Evolutionary conservation across 768 basidiomycete genomes (phyloP), one percentile per base, ranked within the genome.

Genomic region (Cantharellus cinnabarinus): DNA sequence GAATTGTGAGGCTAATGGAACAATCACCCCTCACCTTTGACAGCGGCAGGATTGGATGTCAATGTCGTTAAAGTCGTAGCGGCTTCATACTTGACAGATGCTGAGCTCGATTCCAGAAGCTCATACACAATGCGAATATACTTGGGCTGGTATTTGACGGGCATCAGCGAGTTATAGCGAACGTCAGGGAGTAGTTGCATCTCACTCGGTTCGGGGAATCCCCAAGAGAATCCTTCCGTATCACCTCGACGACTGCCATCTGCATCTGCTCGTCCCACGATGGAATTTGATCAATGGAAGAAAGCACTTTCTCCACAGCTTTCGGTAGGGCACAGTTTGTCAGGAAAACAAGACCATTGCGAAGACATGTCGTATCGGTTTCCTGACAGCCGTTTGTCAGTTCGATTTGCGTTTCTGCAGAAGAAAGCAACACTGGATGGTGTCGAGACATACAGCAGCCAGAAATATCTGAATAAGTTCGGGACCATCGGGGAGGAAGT

Each of bases 401-500:
- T 7, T 10, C 38, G 52, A 54, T 29, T 29, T 29, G 20, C 20
- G 38, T 54, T 54, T 37, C 7, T 10, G 52, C 10, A 54, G 52
- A 48, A 10, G 44, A 10, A 10, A 37, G 35, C 7, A 54, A 37
- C 35, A 39, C 15, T 4, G 5, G 20, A 41, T 29, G 7, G 3
- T 41, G 38, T 42, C 20, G 15, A n/a, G 40, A 67, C 72, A 60
- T 41, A 73, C 73, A 34, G 93, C 94, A 35, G 83, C 83, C 59
- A 98, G 81, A 80, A 98, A 98, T 2, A 91, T 93, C 66, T 89
- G 82, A 70, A 98, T 84, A 68, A 98, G 79, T 69, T 98, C 94
- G 2, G 95, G 85, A 0, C 89, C 94, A 67, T 99, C 93, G 4
- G 93, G 93, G 55, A 98, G 88, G 66, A 99, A 83, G 69, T 88